These are phyloP conservation scores for Aphanomyces astaci DNA, from an alignment of 352 stramenopile species.

Conservation along the genomic window DNA sequence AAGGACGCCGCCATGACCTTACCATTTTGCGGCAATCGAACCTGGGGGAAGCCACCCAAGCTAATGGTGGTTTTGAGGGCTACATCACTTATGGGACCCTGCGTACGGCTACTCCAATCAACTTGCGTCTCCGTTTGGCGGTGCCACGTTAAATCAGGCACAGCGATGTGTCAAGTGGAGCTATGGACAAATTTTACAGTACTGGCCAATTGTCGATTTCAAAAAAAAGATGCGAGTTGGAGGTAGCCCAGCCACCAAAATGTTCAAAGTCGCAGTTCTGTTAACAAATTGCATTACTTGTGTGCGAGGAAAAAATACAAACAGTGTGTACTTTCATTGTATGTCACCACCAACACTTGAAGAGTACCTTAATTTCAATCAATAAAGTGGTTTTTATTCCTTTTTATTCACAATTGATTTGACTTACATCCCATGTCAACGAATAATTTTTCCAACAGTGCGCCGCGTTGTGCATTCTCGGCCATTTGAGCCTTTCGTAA, in stretches of 20 bases:
- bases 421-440: too few species aligned
- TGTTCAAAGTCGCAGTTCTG: background rate
- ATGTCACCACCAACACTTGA: too few species aligned
- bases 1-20: background rate
- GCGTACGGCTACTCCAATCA: background rate
- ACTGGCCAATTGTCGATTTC: background rate
- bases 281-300: background rate
- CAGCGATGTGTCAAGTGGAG: background rate
- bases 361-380: too few species aligned
- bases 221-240: background rate
- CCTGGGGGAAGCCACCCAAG: background rate
- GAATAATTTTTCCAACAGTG: too few species aligned
- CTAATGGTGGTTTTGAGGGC: background rate
- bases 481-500: too few species aligned
- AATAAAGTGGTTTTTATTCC: too few species aligned
- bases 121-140: background rate
- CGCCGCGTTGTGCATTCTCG: too few species aligned
- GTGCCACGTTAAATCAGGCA: background rate
- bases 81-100: too few species aligned
- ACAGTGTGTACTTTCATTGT: too few species aligned
- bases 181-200: background rate
- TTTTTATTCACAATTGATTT: too few species aligned
- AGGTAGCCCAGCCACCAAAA: background rate
- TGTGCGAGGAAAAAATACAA: slow-evolving; percentile 4
- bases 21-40: background rate